Evolutionary conservation across 495 filamentous ascomycete species (phyloP), one percentile per base, ranked within the genome.

Genomic region (Xylaria grammica): DNA sequence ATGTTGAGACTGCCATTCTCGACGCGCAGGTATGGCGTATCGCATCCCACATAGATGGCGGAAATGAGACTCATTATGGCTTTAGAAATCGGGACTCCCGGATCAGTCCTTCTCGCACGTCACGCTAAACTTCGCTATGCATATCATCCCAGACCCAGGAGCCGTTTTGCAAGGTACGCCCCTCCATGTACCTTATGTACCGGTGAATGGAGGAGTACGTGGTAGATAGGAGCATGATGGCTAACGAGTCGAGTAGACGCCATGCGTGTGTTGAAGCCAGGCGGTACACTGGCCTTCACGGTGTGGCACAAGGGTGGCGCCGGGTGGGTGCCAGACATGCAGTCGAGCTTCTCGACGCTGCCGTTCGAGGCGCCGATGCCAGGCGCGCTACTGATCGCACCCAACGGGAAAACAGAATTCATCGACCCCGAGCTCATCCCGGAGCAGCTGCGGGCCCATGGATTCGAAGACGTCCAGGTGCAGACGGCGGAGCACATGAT

Each of bases 41-140:
- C 44, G 6, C 26, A 26, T 19, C 0, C 40, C 57, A 13, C 27
- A n/a, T 36, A 2, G 13, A 19, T 55, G 27, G 40, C 17, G 26
- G 1, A 26, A 26, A 15, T 4, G 9, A 49, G n/a, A 24, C 62
- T 72, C 19, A 70, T 29, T 11, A 46, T 4, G n/a, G 6, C 32
- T 2, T 17, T 58, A 81, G 78, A 62, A 76, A 30, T 77, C 68
- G 15, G 70, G 60, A 0, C 69, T 81, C 8, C 44, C 65, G 2
- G 60, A 69, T 1, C 53, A 60, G 15, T 65, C 63, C 5, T 81
- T 80, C 65, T 75, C 73, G 8, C 77, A 81, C 60, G 69, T 79
- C 3, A 75, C 75, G 1, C 64, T 77, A n/a, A 78, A 78, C 52
- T 76, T 82, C 52, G 79, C 70, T 3, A 75, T 79, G 52, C 79